These are phyloP conservation scores for Polysphondylium violaceum DNA, from an alignment of 78 protist species.

Conservation along the genomic window DNA sequence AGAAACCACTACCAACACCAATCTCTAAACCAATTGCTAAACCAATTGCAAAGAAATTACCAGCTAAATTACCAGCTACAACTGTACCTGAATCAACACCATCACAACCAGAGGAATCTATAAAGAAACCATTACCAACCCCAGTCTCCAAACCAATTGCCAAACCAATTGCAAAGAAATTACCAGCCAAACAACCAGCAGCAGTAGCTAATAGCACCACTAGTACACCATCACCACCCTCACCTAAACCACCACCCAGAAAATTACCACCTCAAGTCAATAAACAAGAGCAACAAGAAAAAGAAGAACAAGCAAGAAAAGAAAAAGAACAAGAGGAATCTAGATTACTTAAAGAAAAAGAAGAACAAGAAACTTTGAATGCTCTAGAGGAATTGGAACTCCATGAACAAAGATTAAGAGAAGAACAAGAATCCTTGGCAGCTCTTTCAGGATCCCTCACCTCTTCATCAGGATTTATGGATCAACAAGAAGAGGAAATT, in stretches of 20 bases:
- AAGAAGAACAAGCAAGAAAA: conserved; percentile 14
- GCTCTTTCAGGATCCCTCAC: no score
- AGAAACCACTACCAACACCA: not conserved
- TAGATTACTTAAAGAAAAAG: conserved; percentile 1
- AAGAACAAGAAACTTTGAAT: not conserved
- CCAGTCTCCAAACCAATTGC: conserved; percentile 4
- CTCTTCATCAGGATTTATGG: no score
- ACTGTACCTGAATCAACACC: not conserved
- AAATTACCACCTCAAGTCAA: not conserved
- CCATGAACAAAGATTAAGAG: no score
- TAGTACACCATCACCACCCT: not conserved
- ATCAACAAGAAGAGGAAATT: conserved; percentile 2
- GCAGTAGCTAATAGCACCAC: not conserved
- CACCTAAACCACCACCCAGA: not conserved
- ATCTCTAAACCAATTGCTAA: not conserved
- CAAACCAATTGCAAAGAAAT: conserved; percentile 15
- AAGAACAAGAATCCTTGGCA: no score
- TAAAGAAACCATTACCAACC: not conserved
- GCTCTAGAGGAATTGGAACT: not conserved
- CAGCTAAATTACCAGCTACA: conserved; percentile 30
- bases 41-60: conserved; percentile 2
- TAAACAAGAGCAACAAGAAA: not conserved
- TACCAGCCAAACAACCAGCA: not conserved
- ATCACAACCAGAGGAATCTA: not conserved
- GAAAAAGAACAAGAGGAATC: conserved; percentile 1